Base-by-base conservation (phyloP, 768 basidiomycete species). In the Daedaleopsis sinensis region DNA sequence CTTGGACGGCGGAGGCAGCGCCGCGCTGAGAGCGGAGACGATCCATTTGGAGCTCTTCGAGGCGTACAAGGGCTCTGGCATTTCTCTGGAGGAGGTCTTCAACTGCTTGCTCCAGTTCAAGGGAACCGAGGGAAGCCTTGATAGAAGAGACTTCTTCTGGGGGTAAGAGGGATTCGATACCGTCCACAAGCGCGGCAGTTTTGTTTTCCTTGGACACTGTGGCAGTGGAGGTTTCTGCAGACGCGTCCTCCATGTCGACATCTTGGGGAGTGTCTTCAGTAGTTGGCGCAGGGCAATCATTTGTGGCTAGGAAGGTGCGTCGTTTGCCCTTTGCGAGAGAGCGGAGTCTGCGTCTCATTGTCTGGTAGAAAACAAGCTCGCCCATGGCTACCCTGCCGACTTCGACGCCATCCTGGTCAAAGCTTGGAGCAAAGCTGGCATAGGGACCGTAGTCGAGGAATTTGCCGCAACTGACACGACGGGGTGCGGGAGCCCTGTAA, bases 401-500 rank as follows among this genome's bases (percentile, higher is more conserved):
- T 67, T 90, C 84, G 52, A 84, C 81, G n/a, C 87, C 87, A 60
- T 90, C 87, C 64, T 91, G 88, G 61, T 91, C 89, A 71, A 90
- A 93, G 11, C 80, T 77, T 1, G 92, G 92, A 0, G 92, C 91
- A 73, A 94, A 94, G 68, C 83, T 88, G 8, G 90, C 75, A 67
- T 80, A 89, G 13, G 81, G 79, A 0, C 92, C 93, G 68, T 94
- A 94, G 72, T 94, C 89, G 8, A 94, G 77, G 70, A 93, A 93
- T 0, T 79, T 73, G 55, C 89, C 90, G 27, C 85, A 80, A 47
- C 84, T 82, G 39, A 92, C 72, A 24, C 79, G 79, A 46, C 89
- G 84, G 16, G 84, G 77, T 0, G 78, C 72, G 1, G 82, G 81
- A 23, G 80, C 72, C 39, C 64, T 77, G 73, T 66, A 77, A 78